Percentiles rank a stretch among this genome's conserved stretches.
phyloP scores from a whole-genome alignment of 306 rosid species.

The Rosa persica region DNA sequence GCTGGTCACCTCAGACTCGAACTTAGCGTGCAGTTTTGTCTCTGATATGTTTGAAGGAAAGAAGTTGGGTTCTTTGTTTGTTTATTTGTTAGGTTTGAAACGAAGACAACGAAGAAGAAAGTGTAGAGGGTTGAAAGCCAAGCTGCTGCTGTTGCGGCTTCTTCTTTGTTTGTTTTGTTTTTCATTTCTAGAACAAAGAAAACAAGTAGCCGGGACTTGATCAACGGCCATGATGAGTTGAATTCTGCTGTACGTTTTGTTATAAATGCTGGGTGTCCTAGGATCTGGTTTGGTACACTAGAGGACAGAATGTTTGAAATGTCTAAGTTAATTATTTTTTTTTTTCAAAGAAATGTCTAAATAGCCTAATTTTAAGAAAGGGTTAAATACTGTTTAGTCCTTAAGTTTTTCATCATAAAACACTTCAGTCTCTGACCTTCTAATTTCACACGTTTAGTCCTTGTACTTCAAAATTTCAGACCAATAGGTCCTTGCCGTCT shows the following conservation, averaged over 20 bases:
- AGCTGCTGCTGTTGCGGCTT: constrained; percentile 4
- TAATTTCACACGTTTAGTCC: too few species aligned
- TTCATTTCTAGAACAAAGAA: neutral
- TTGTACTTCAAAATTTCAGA: too few species aligned
- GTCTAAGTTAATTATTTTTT: too few species aligned
- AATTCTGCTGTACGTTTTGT: neutral
- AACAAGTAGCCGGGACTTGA: neutral
- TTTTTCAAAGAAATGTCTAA: too few species aligned
- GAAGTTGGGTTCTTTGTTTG: neutral
- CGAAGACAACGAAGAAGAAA: neutral
- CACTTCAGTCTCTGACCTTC: too few species aligned
- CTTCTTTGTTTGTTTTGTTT: neutral
- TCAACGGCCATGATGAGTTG: neutral
- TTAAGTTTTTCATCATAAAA: too few species aligned
- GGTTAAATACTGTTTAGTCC: too few species aligned
- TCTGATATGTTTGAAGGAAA: neutral
- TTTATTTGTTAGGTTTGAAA: neutral
- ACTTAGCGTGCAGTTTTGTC: constrained; percentile 63
- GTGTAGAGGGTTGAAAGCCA: neutral
- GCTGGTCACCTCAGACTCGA: constrained; percentile 84
- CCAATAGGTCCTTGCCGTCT: too few species aligned
- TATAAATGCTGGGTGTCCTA: neutral
- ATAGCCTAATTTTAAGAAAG: too few species aligned
- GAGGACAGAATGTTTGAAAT: neutral
- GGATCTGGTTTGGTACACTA: neutral